Percentiles rank a stretch among this genome's conserved stretches.
These are phyloP conservation scores for Crithidia sp. DNA, from an alignment of 208 protist species.

Conservation along the genomic window DNA sequence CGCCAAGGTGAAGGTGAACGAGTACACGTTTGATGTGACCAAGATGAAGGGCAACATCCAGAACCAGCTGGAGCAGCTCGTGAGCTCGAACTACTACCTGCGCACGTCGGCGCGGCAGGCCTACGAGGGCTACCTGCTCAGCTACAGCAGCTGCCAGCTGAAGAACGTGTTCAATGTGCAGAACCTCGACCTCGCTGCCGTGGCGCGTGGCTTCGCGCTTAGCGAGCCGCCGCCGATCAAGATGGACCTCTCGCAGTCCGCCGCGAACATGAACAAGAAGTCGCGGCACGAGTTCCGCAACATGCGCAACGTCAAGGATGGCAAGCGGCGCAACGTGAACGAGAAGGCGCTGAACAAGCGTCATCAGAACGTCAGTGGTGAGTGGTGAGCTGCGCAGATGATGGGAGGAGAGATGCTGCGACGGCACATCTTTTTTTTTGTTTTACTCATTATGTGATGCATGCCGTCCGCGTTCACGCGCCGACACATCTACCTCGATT, in stretches of 20 bases:
- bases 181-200: conserved; percentile 95
- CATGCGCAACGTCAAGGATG: conserved; percentile 78
- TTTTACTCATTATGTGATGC: not conserved
- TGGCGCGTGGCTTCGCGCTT: conserved; percentile 94
- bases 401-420: not conserved
- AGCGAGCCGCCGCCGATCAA: conserved; percentile 91
- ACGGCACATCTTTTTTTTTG: not conserved
- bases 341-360: conserved; percentile 53
- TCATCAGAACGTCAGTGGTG: conserved; percentile 88
- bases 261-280: conserved; percentile 92
- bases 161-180: conserved; percentile 99
- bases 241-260: conserved; percentile 92
- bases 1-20: conserved; percentile 95
- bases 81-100: conserved; percentile 99
- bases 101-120: conserved; percentile 96
- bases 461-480: too few relatives aligned
- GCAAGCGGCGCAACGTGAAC: conserved; percentile 53
- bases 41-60: conserved; percentile 96
- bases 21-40: conserved; percentile 97
- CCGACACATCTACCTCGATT: not conserved
- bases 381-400: conserved; percentile 50
- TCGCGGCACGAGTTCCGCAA: conserved; percentile 72
- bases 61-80: conserved; percentile 96
- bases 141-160: conserved; percentile 98
- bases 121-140: conserved; percentile 98